Evolutionary conservation across 768 basidiomycete genomes (phyloP), one percentile per base, ranked within the genome.

Genomic region (Multifurca ochricompacta): DNA sequence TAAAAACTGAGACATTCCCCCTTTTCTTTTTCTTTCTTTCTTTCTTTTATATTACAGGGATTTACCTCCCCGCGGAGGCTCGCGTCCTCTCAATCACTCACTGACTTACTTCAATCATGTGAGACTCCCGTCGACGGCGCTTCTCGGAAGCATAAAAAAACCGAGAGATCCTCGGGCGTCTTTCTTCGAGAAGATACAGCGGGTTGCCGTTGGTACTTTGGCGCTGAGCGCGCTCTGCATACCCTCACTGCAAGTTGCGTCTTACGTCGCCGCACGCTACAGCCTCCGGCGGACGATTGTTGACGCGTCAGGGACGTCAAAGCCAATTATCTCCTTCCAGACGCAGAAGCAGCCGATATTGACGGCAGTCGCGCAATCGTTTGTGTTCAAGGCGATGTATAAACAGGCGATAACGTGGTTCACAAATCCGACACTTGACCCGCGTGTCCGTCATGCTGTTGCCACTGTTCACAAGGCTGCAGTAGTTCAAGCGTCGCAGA

Each of bases 201-300:
- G 65, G 8, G 62, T 65, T 21, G 54, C 43, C 3, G 47, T 58
- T 30, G 65, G 65, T 6, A 48, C 66, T 1, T 50, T 66, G 21
- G 55, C 62, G 31, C 32, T 63, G 18, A 37, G 51, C 7, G 44
- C 36, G 21, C 48, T 58, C 47, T 43, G 50, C 6, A 70, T 82
- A 35, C 73, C 77, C 44, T 74, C 74, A 13, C 71, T 81, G 58
- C 79, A 78, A 62, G 66, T 73, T 19, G 68, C 72, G 13, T 72
- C 79, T 4, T 80, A 71, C 59, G 77, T 82, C 46, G 74, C 72
- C 1, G 78, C 76, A 14, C 72, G 69, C 53, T 84, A 83, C 58
- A 81, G 79, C 14, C 72, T 77, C 68, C 77, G 78, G 62, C 74
- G 81, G 37, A 73, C 69, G 42, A 66, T 83, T 40, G 62, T 41